Evolutionary conservation across 352 stramenopile species (phyloP).

Genomic region (Globisporangium paddicum): DNA sequence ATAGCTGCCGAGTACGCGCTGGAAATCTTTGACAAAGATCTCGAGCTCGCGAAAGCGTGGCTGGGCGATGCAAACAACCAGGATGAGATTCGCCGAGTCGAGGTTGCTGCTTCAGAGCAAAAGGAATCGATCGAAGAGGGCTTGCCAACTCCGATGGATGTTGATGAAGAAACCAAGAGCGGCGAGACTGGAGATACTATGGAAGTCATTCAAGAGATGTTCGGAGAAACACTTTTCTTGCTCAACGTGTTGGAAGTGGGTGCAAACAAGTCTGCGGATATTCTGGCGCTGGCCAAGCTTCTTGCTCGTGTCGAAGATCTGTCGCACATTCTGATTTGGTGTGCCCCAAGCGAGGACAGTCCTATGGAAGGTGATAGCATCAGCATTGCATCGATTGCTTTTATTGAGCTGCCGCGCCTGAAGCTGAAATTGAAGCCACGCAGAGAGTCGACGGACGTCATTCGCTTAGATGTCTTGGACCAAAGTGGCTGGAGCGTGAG

Average conservation of each 20-base stretch:
- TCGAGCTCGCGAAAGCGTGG: slow-evolving; percentile 63
- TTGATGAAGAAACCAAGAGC: slow-evolving; percentile 43
- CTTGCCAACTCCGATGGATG: slow-evolving; percentile 26
- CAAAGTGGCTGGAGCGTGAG: slow-evolving; percentile 85
- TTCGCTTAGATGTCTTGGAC: slow-evolving; percentile 70
- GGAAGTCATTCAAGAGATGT: slow-evolving; percentile 53
- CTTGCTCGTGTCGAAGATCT: slow-evolving; percentile 95
- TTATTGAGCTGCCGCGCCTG: slow-evolving; percentile 96
- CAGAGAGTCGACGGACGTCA: slow-evolving; percentile 36
- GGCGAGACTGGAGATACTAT: slow-evolving; percentile 42
- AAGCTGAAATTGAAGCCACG: slow-evolving; percentile 93
- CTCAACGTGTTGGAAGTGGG: slow-evolving; percentile 91
- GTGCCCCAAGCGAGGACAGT: slow-evolving; percentile 11
- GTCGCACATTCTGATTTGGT: slow-evolving; percentile 97
- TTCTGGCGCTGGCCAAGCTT: slow-evolving; percentile 78
- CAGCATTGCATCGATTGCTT: slow-evolving; percentile 72
- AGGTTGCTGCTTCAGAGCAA: slow-evolving; percentile 17
- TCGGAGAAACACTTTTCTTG: slow-evolving; percentile 84
- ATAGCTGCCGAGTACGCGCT: slow-evolving; percentile 60
- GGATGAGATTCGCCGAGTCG: slow-evolving; percentile 60
- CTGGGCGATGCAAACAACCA: slow-evolving; percentile 50
- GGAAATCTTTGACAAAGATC: slow-evolving; percentile 54
- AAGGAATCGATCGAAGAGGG: not conserved
- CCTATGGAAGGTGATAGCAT: not conserved
- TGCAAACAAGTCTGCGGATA: slow-evolving; percentile 30